Evolutionary conservation across 73 alveolate genomes (phyloP).

Genomic region (Paramecium tetraurelia): DNA sequence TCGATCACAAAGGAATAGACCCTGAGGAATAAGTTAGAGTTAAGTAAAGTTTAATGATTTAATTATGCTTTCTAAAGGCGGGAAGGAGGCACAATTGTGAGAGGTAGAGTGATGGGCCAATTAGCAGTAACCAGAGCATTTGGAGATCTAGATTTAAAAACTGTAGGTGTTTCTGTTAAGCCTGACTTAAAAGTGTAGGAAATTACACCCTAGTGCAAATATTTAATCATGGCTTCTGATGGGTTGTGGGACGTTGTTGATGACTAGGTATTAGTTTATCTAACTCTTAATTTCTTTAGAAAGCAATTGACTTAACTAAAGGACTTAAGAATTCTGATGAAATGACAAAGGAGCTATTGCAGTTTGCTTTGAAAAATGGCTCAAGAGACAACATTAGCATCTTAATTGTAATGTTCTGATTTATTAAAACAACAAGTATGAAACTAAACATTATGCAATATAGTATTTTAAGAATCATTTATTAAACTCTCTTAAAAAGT

Average conservation of each 20-base stretch:
- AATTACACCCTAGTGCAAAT: constrained; percentile 65
- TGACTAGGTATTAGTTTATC: constrained; percentile 63
- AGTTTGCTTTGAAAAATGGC: constrained; percentile 77
- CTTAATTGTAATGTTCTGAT: constrained; percentile 34
- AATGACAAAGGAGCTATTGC: constrained; percentile 72
- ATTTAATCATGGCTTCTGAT: constrained; percentile 83
- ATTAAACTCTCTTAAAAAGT: neutral
- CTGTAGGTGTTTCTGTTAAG: constrained; percentile 72
- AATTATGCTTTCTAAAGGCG: neutral
- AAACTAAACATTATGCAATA: constrained; percentile 20
- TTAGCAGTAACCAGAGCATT: constrained; percentile 94
- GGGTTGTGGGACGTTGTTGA: constrained; percentile 88
- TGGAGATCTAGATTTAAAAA: constrained; percentile 93
- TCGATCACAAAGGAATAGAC: constrained; percentile 90
- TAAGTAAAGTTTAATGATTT: constrained; percentile 3
- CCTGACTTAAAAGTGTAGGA: constrained; percentile 73
- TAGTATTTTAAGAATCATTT: neutral
- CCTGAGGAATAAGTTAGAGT: constrained; percentile 81
- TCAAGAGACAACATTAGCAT: constrained; percentile 82
- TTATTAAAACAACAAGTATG: neutral
- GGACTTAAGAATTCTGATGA: constrained; percentile 60
- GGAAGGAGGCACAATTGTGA: constrained; percentile 70
- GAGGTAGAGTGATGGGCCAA: constrained; percentile 92
- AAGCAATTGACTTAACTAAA: constrained; percentile 59
- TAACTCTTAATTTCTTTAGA: constrained; percentile 6